Percentiles rank a stretch among this genome's conserved stretches.
phyloP scores from a whole-genome alignment of 345 rosid species.

The Gossypium bickii region DNA sequence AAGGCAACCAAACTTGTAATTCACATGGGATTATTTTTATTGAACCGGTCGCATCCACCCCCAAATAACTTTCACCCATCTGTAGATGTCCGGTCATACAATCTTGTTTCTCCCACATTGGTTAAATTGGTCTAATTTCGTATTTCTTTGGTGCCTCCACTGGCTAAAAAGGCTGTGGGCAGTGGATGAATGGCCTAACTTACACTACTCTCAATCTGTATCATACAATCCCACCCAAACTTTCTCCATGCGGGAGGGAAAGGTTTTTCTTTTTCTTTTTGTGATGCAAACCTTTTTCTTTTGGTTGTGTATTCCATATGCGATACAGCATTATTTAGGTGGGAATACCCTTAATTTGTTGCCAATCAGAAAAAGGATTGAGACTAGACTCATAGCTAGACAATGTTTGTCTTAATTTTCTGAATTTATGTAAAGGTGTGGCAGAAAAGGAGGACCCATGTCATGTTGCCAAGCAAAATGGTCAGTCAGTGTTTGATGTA shows the following conservation, averaged over 20 bases:
- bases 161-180: not conserved
- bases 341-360: not conserved
- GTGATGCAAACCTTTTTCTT: not conserved
- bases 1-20: not conserved
- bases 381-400: not conserved
- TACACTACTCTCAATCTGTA: not conserved
- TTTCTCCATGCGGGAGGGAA: slow-evolving; percentile 11
- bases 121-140: not conserved
- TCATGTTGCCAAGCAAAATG: slow-evolving; percentile 18
- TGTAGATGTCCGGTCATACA: not conserved
- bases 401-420: not conserved
- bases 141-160: not conserved
- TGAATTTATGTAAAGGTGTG: slow-evolving; percentile 11
- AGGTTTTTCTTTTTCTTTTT: not conserved
- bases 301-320: not conserved
- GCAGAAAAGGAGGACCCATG: slow-evolving; percentile 24
- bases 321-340: slow-evolving; percentile 15
- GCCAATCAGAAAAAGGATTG: slow-evolving; percentile 3
- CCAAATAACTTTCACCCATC: not conserved
- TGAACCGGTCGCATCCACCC: not conserved
- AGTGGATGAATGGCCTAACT: not conserved
- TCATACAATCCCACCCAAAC: not conserved
- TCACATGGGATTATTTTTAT: not conserved
- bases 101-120: not conserved
- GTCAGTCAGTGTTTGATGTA: not conserved